Evolutionary conservation across 768 basidiomycete species (phyloP), one percentile per base, ranked within the genome.

Genomic region (Pisolithus orientalis): DNA sequence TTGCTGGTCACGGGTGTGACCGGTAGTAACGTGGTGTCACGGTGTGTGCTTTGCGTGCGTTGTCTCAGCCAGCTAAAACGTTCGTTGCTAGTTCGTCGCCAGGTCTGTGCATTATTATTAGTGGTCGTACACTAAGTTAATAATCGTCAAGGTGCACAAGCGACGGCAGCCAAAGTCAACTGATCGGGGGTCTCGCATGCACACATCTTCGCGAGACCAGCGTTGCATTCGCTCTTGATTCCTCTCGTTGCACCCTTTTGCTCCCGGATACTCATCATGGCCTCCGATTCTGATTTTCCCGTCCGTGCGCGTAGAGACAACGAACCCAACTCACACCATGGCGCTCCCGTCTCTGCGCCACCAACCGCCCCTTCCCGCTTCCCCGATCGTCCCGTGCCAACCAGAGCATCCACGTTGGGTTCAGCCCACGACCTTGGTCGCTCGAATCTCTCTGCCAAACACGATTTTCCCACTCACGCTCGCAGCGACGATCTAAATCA

Each of bases 401-500:
- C 76, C 38, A 79, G 85, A 71, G 79, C 86, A 5, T 83, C 85
- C 51, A 88, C 86, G 11, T 63, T 81, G 51, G 74, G 77, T 54
- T 70, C 76, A 34, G 62, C 81, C 50, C 65, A 72, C 57, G 80
- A 84, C 68, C 73, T 77, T 49, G 74, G 79, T 69, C 75, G 77
- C 61, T 75, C 72, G 61, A 71, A 50, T 57, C 71, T 75, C 63
- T 53, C 65, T n/a, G 46, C 58, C 24, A 69, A 62, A 56, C 62
- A 65, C 58, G 68, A 66, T 59, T 56, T 60, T 9, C 59, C 60
- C 39, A 62, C 78, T 53, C 80, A 85, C 63, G 72, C 84, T 53
- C 82, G 78, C 50, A 90, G 87, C 70, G 77, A 68, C 61, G 87
- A 88, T 71, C 72, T 87, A 48, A 85, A 80, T 67, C 87, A 88